Evolutionary conservation across 1,284 basidiomycete species (phyloP), one percentile per base, ranked within the genome.

Genomic region (Cutaneotrichosporon mucoides): DNA sequence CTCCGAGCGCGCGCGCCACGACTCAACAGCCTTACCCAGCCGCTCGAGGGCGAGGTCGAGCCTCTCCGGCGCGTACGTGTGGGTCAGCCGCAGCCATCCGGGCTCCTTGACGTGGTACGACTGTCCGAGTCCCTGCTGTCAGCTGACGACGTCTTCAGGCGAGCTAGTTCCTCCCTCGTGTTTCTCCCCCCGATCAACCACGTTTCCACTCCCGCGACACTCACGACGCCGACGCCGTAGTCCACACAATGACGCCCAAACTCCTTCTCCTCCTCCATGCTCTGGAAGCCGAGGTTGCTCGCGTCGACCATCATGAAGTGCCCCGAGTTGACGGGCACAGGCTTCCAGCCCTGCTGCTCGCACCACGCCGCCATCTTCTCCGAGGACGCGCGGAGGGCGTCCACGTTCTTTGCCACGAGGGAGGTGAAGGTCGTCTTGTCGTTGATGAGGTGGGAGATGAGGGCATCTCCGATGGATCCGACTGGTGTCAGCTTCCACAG

Each of bases 391-490:
- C 60, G 62, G 45, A 78, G 64, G 4, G 69, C 64, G 1, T 41
- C 48, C 13, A 61, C 57, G 61, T 76, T 78, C 44, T 67, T 65
- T 1, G 35, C 48, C 15, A 73, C 60, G 55, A 78, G 72, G 35
- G 53, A 56, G 6, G 64, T 59, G 24, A 76, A 66, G 10, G 65
- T 59, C 0, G 57, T 34, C 35, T 68, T 64, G 63, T 75, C 68
- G 38, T 66, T 70, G 2, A 73, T 55, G 7, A 75, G 63, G 5
- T 69, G 60, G 4, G 73, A 72, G 61, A 70, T 68, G 59, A 76
- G 73, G 44, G 73, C 70, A 53, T 77, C 76, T 10, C 73, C 72
- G 5, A 73, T 72, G 4, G 72, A 73, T 4, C 72, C 71, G 38
- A 77, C 72, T 71, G 59, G 12, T n/a, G 51, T 54, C 7, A 60